Conservation (phyloP, 352 stramenopile genomes). For the Nothophytophthora sp. region DNA sequence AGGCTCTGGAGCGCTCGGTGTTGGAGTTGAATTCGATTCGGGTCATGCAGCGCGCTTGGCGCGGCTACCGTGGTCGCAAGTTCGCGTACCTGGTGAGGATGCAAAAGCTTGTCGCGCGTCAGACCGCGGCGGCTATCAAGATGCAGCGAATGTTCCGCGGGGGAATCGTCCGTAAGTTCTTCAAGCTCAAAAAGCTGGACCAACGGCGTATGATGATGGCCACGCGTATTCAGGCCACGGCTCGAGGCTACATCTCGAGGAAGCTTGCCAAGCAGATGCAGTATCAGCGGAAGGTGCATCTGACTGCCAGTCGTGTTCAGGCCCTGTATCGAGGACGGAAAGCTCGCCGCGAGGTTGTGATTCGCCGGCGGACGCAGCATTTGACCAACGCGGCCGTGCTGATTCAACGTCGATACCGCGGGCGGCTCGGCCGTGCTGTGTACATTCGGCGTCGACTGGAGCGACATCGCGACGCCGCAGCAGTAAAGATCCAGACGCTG, state of each 20-base stretch:
- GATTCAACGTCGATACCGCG: slow-evolving; percentile 75
- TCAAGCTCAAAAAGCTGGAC: slow-evolving; percentile 53
- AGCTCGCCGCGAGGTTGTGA: slow-evolving; percentile 31
- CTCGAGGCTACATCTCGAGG: slow-evolving; percentile 40
- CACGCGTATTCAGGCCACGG: slow-evolving; percentile 53
- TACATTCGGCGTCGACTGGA: slow-evolving; percentile 68
- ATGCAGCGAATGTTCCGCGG: slow-evolving; percentile 69
- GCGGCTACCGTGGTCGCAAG: slow-evolving; percentile 45
- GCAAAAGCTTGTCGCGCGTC: slow-evolving; percentile 37
- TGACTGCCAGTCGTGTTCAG: slow-evolving; percentile 57
- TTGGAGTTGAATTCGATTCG: slow-evolving; percentile 51
- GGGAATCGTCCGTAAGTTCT: slow-evolving; percentile 60
- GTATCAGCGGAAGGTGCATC: slow-evolving; percentile 25
- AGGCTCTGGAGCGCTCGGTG: slow-evolving; percentile 49
- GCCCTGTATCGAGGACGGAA: slow-evolving; percentile 60
- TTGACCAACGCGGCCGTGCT: slow-evolving; percentile 49
- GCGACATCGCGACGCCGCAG: slow-evolving; percentile 39
- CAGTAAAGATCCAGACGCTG: slow-evolving; percentile 58
- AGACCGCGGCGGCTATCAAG: slow-evolving; percentile 43
- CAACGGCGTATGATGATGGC: slow-evolving; percentile 41
- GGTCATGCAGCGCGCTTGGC: slow-evolving; percentile 63
- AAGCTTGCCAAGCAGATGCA: slow-evolving; percentile 18
- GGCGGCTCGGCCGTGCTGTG: slow-evolving; percentile 58
- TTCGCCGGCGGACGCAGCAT: slow-evolving; percentile 13
- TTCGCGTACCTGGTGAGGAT: slow-evolving; percentile 49